Base-by-base conservation (phyloP, 2,329 filamentous ascomycete species). In the Penicillium sp. region DNA sequence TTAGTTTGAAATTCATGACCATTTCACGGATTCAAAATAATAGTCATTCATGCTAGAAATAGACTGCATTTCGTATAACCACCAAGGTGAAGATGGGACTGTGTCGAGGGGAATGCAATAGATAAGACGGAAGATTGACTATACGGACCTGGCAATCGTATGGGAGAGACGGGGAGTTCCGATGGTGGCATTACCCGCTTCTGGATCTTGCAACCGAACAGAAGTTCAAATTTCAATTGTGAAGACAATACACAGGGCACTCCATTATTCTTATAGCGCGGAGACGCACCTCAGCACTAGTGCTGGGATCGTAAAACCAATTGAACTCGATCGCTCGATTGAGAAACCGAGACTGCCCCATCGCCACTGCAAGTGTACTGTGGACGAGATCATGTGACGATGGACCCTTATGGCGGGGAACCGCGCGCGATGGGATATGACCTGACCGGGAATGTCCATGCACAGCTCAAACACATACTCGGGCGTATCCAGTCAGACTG, bases 101-200 rank as follows among this genome's bases (percentile, higher is more conserved):
- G 19, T 23, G 4, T 42, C 19, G 11, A 23, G 11, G 3, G 39
- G 10, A 10, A 7, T 42, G 21, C 37, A 42, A 7, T 13, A 42
- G 39, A 42, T 23, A 42, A 42, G n/a, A 33, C 31, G 31, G 37
- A 42, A 11, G 10, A 13, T 5, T 23, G 10, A 33, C 31, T 33
- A 33, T 13, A 7, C 39, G 39, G n/a, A 42, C 39, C 39, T 42
- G 23, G 2, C 9, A 23, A 42, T 11, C 31, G n/a, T 29, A 37
- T 45, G 50, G 37, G 43, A 55, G 57, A 64, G 47, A 64, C 67
- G 67, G 67, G 64, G 65, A 55, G 62, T 60, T 58, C 67, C 67
- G 66, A 67, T 39, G 51, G 27, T 31, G n/a, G 16, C 7, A 19
- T 35, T 25, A 8, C 26, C 29, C 21, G 13, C 27, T 47, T 19